These are phyloP conservation scores for Thraustotheca clavata DNA, from an alignment of 352 stramenopile species.

Conservation along the genomic window DNA sequence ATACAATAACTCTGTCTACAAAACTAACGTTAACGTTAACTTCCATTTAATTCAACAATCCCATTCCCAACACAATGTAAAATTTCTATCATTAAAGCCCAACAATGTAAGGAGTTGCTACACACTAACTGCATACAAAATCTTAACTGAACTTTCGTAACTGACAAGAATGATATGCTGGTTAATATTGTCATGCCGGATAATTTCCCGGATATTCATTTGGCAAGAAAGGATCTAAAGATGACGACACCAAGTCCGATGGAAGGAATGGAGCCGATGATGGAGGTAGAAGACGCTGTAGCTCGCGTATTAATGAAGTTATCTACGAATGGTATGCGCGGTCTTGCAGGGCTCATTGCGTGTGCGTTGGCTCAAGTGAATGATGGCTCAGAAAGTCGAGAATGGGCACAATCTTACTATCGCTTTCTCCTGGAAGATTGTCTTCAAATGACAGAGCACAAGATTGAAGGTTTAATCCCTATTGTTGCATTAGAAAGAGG, in stretches of 20 bases:
- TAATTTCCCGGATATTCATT: constrained; percentile 4
- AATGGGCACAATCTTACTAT: constrained; percentile 61
- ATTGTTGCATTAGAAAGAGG: constrained; percentile 38
- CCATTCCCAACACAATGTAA: no score
- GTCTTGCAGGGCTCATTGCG: constrained; percentile 51
- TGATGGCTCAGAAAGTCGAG: constrained; percentile 42
- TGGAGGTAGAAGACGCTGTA: background rate
- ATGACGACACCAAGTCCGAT: no score
- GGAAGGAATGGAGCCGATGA: background rate
- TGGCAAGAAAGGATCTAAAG: no score
- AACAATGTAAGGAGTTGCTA: no score
- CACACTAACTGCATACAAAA: no score
- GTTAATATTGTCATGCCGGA: background rate
- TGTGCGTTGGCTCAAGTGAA: constrained; percentile 57
- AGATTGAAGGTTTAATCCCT: constrained; percentile 60
- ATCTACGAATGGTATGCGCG: constrained; percentile 32
- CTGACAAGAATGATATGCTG: no score
- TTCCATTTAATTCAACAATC: no score
- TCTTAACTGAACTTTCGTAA: no score
- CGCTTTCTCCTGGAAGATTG: constrained; percentile 56
- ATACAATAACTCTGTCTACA: no score
- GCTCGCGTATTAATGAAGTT: constrained; percentile 8
- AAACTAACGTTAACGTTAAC: no score
- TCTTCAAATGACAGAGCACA: constrained; percentile 34
- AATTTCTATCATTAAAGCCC: no score